These are phyloP conservation scores for Phialophora verrucosa DNA, from an alignment of 2,329 filamentous ascomycete species.

Conservation along the genomic window DNA sequence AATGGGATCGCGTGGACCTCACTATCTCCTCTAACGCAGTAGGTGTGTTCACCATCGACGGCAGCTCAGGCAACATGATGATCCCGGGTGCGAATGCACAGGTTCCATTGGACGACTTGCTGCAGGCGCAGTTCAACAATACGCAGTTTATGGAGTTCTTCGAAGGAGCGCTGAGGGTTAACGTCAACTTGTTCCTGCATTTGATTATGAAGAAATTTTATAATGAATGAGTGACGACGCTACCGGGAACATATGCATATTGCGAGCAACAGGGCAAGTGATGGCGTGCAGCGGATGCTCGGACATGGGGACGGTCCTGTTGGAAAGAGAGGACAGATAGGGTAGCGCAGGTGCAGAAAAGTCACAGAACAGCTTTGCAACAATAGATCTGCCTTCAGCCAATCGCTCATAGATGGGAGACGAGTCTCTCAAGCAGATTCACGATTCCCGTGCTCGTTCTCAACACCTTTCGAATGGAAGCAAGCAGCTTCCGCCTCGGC, in stretches of 20 bases:
- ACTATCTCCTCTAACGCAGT: conserved; percentile 95
- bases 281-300: background rate
- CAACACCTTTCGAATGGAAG: background rate
- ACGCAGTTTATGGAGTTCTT: conserved; percentile 96
- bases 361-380: background rate
- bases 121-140: conserved; percentile 97
- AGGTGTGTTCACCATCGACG: conserved; percentile 91
- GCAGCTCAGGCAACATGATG: conserved; percentile 89
- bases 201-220: conserved; percentile 99
- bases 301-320: background rate
- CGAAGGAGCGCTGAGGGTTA: conserved; percentile 81
- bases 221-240: conserved; percentile 48
- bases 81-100: conserved; percentile 90
- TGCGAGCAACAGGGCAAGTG: background rate
- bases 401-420: background rate
- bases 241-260: conserved; percentile 19
- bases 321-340: conserved; percentile 11
- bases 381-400: background rate
- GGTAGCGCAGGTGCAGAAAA: background rate
- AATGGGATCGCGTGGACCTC: conserved; percentile 91
- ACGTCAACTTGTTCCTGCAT: conserved; percentile 96
- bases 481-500: background rate
- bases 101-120: conserved; percentile 86
- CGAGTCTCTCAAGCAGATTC: background rate
- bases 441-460: background rate